Base-by-base conservation (phyloP, 257 asterid genomes). In the Striga asiatica region DNA sequence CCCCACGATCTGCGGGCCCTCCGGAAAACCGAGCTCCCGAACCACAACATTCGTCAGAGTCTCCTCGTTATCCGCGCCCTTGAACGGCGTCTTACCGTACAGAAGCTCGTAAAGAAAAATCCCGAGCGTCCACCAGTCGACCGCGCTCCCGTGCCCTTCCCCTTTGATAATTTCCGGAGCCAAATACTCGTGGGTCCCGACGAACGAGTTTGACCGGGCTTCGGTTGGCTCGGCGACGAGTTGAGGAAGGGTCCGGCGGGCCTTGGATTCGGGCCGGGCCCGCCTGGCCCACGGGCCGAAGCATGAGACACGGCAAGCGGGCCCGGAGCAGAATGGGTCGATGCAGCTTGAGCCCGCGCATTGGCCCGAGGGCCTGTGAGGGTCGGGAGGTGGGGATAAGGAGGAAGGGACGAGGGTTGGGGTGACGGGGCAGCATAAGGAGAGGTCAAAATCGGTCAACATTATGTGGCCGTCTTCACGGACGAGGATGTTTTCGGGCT, bases 121-220 rank as follows among this genome's bases (percentile, higher is more conserved):
- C 5, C 97, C 97, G 7, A 89, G 58, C 2, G 94, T 89, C 97
- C 97, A 89, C 97, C 97, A 89, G 61, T 89, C 97, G n/a, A 89
- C 97, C 0, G 94, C 94, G 11, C 96, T 83, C 25, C 97, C 97
- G 1, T 89, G 97, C 12, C 95, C 96, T 58, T 89, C 94, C 1
- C 97, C 97, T 65, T 81, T 85, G 58, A 89, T 83, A n/a, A 89
- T 89, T 73, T 89, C 97, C 0, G 97, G 97, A 25, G 97, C 97
- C 65, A 89, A 66, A 63, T 89, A 89, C 78, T 89, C 97, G 25
- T 89, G 97, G 8, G 97, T 89, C 11, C 97, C 97, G 0, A 89
- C 97, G 20, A 89, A 89, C 0, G 97, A 89, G 74, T 89, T 85
- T 57, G 97, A 89, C 18, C 96, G 81, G 0, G 96, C 97, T 65